Base-by-base conservation (phyloP, 2,329 filamentous ascomycete genomes). In the Aspergillus costaricaensis region DNA sequence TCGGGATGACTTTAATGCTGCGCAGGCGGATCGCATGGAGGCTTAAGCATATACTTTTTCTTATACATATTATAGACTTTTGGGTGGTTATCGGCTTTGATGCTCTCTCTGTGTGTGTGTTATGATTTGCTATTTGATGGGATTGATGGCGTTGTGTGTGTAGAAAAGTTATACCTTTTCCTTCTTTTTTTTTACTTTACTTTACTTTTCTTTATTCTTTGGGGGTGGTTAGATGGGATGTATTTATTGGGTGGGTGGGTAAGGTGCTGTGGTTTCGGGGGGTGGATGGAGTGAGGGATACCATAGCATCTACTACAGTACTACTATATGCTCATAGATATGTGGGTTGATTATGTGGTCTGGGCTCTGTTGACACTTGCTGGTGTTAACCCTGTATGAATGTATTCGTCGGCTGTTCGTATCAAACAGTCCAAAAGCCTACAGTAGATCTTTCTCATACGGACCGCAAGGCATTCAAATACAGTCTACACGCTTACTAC, bases 1-100 rank as follows among this genome's bases (percentile, higher is more conserved):
- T 62, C 82, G 88, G 62, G 84, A 91, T 65, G 80, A 84, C 7
- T 91, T 89, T 74, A 75, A 79, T 62, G 74, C 73, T 30, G 65
- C 70, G 47, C 67, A 74, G 61, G 70, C 65, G 38, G 73, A 76
- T 66, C 67, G 70, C 47, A 78, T 74, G 71, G 65, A 69, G 58
- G 66, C 69, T 38, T 77, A 59, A 68, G 49, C 38, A 60, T 60
- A 14, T 14, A 15, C 1, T 27, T 27, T 27, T 8, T 8, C 1
- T 8, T 49, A 57, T 77, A 58, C 68, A 54, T 57, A 19, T 56
- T 63, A 55, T 62, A 54, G 62, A 59, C 64, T 64, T 27, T 60
- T 58, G 23, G 52, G 41, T 55, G 19, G 49, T 56, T 58, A 51
- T 38, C 51, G 48, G 39, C 27, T 58, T 23, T 23, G 23, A 23